phyloP scores from a whole-genome alignment of 2,329 filamentous ascomycete species.

The Stachybotrys elegans region DNA sequence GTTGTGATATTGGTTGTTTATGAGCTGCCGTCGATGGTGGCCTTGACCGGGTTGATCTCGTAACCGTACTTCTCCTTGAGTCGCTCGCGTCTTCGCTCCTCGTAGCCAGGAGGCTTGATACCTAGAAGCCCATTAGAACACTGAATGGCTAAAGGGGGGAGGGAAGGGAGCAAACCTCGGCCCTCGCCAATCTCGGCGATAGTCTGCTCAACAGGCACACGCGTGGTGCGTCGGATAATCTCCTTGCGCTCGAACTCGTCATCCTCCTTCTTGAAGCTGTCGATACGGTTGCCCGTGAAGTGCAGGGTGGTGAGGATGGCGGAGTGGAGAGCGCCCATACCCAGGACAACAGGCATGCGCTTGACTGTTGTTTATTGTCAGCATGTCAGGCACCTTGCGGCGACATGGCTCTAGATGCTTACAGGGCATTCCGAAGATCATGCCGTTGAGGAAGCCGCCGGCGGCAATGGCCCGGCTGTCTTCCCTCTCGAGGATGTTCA shows the following conservation, averaged over 20 bases:
- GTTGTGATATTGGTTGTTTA: conserved; percentile 14
- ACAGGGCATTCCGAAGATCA: conserved; percentile 69
- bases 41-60: conserved; percentile 66
- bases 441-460: conserved; percentile 72
- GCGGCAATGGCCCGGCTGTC: conserved; percentile 71
- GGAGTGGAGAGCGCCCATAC: conserved; percentile 56
- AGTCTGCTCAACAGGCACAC: conserved; percentile 73
- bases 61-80: conserved; percentile 85
- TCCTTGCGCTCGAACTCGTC: conserved; percentile 75
- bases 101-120: conserved; percentile 75
- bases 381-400: too few relatives aligned
- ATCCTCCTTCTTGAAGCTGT: conserved; percentile 48
- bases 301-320: conserved; percentile 58
- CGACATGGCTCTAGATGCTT: too few relatives aligned
- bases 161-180: conserved; percentile 56
- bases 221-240: conserved; percentile 65
- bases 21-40: conserved; percentile 40
- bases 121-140: conserved; percentile 55
- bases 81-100: conserved; percentile 74
- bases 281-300: conserved; percentile 60
- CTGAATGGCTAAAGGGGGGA: conserved; percentile 1
- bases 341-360: conserved; percentile 65
- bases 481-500: conserved; percentile 82
- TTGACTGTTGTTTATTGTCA: conserved; percentile 28
- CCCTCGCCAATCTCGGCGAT: conserved; percentile 80